Base-by-base conservation (phyloP, 2,329 filamentous ascomycete species). In the Fusarium mangiferae region DNA sequence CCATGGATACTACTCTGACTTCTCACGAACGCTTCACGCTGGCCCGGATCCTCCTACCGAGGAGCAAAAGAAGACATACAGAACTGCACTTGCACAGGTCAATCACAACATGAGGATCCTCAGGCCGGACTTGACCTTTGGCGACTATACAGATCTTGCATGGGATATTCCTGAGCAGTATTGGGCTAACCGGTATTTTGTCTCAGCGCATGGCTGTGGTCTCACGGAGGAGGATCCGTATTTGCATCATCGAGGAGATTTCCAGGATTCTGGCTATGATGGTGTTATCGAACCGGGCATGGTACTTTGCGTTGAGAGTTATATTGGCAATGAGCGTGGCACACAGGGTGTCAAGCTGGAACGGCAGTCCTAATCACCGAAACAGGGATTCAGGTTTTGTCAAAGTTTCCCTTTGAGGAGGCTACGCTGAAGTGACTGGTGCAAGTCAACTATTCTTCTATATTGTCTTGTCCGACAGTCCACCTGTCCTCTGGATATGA, bases 311-410 rank as follows among this genome's bases (percentile, higher is more conserved):
- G 46, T 65, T 5, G 36, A 59, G 46, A 68, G 54, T 22, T 68
- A 55, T 24, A 65, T 68, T 26, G 54, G 41, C 20, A 38, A 54
- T 8, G 60, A 68, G 52, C 54, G 54, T 12, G 46, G 54, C 15
- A 46, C 33, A 10, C 15, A 65, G n/a, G 61, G 65, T 24, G 61
- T 68, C 14, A 65, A 65, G 61, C 39, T 68, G 18, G 61, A 68
- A 54, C 65, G 59, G 26, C 61, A 68, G 61, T 65, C 22, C n/a
- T 55, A 36, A 59, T 65, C 20, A 68, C 61, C 5, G 41, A 65
- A 20, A 55, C 54, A 11, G 54, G 54, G 20, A 18, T 59, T 26
- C 33, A 68, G n/a, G 20, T 57, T 35, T 28, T 57, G 39, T 26
- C 45, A 39, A 60, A 33, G 45, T 52, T 52, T 12, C 57, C 35